Evolutionary conservation across 495 filamentous ascomycete species (phyloP), one percentile per base, ranked within the genome.

Genomic region (Penicillium coffeae): DNA sequence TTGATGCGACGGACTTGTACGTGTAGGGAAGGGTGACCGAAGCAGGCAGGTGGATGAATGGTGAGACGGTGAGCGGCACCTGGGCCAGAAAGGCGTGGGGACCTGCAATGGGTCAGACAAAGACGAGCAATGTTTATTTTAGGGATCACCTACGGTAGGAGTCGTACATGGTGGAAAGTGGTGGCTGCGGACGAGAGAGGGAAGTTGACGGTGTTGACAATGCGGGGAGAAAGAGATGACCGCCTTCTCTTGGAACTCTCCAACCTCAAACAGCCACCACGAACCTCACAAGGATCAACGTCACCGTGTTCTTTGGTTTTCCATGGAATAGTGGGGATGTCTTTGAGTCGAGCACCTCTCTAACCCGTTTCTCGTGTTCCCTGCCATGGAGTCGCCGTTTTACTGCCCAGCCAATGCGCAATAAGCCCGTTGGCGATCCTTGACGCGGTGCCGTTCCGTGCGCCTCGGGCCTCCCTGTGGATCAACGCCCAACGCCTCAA

Each of bases 21-120:
- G 87, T 95, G 72, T 96, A 97, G 25, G 93, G 93, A 1, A 98
- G 82, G 2, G 93, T 96, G 38, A 90, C 85, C 20, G 93, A 84
- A 8, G 87, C 83, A 21, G 94, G 93, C 33, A 97, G 88, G 50
- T 83, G 86, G 66, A 96, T 83, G 75, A 95, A 96, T 19, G 93
- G 93, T 22, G 91, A 96, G 45, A 96, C 90, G 50, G 89, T 92
- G 42, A 97, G 78, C 43, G 91, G 88, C 43, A 96, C 80, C 69
- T 98, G 93, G 51, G 88, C 87, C 38, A 97, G 87, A 51, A 95
- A 81, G 16, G 87, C 87, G 69, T 96, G 90, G 3, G 88, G 81
- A 48, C 80, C 88, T 93, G 55, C 6, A 30, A 30, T 7, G 9
- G 2, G 42, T 49, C 5, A 33, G 27, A 65, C 38, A 73, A 62